Evolutionary conservation across 2,329 filamentous ascomycete genomes (phyloP), one percentile per base, ranked within the genome.

Genomic region (Colletotrichum spinosum): DNA sequence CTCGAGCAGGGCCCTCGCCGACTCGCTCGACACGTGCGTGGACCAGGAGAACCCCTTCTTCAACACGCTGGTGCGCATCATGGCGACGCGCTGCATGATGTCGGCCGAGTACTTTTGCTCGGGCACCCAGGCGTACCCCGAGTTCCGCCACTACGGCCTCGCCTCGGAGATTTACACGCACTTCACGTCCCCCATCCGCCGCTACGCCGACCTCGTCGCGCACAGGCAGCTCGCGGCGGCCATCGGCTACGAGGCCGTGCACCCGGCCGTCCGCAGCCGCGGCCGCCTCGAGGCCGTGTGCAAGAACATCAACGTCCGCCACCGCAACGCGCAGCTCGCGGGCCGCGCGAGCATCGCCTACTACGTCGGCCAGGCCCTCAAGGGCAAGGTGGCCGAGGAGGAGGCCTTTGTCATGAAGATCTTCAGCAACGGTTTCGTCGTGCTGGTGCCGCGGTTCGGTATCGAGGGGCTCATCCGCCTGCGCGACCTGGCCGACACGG

Each of bases 31-130:
- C 78, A 82, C 80, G 39, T 99, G 96, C 76, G 84, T 91, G 52
- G 94, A 97, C 74, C 80, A 89, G 0, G 76, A 83, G 9, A 92
- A 98, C 72, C 93, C 95, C 35, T 99, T 97, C 83, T 98, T 99
- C 87, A 99, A 99, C 85, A 99, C 95, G 2, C 88, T 99, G 33
- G 91, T 99, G 71, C 93, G 96, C 75, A 97, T 99, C 80, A 92
- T 99, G 83, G 96, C 96, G 9, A 99, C 96, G 8, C 91, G 96
- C 25, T 99, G 96, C 86, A 99, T 99, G 96, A 97, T 97, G 85
- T 96, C 93, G 58, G 96, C 96, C 68, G 96, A 99, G 80, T 99
- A 99, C 81, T 99, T 99, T 80, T 96, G 92, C 80, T 92, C 95
- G 0, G 96, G 96, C 66, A 94, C 94, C 7, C 94, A 97, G 76